Conservation (phyloP, 495 filamentous ascomycete genomes). For the Beverwykella pulmonaria region DNA sequence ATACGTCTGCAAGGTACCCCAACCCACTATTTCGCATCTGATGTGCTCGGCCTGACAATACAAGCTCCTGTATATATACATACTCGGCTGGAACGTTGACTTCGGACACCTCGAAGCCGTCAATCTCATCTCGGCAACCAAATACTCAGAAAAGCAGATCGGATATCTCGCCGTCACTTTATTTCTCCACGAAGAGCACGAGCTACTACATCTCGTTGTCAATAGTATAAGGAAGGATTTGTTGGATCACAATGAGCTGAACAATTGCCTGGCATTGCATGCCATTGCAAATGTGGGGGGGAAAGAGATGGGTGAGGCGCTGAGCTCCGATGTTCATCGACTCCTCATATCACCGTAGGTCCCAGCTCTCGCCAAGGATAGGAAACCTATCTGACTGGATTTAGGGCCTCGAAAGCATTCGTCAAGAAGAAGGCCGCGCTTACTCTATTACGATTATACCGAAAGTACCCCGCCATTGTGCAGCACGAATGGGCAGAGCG, state of each 20-base stretch:
- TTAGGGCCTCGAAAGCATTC: slow-evolving; percentile 90
- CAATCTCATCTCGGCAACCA: slow-evolving; percentile 92
- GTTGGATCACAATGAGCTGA: slow-evolving; percentile 90
- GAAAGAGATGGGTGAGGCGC: slow-evolving; percentile 93
- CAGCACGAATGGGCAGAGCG: slow-evolving; percentile 96
- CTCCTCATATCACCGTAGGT: slow-evolving; percentile 93
- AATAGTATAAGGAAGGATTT: slow-evolving; percentile 99
- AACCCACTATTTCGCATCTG: not conserved
- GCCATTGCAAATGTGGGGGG: slow-evolving; percentile 98
- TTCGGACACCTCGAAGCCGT: slow-evolving; percentile 98
- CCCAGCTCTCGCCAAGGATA: not conserved
- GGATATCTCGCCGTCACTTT: slow-evolving; percentile 97
- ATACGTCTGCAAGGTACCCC: slow-evolving; percentile 93
- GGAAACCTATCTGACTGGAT: not conserved
- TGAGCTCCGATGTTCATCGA: slow-evolving; percentile 90
- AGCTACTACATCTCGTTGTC: slow-evolving; percentile 91
- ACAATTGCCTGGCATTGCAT: slow-evolving; percentile 97
- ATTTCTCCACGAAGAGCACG: slow-evolving; percentile 96
- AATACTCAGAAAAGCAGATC: slow-evolving; percentile 99
- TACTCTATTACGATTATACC: slow-evolving; percentile 91
- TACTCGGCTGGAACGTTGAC: slow-evolving; percentile 98
- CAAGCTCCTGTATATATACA: slow-evolving; percentile 95
- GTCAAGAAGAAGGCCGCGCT: slow-evolving; percentile 99
- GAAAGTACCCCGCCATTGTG: slow-evolving; percentile 90
- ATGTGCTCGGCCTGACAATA: slow-evolving; percentile 36